Evolutionary conservation across 2,329 filamentous ascomycete genomes (phyloP).

Genomic region (Fusarium pilosicola): DNA sequence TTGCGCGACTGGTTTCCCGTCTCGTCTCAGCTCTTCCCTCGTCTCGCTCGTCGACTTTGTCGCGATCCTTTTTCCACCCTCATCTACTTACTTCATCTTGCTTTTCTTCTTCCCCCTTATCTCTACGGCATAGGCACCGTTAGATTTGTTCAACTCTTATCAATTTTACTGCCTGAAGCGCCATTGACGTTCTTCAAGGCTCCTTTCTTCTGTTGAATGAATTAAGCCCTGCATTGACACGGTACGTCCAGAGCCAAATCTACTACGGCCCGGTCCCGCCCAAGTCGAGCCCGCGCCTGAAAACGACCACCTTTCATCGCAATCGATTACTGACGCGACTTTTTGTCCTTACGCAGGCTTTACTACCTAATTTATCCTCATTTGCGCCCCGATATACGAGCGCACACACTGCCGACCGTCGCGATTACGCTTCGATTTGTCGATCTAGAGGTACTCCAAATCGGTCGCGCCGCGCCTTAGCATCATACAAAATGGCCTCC

Average conservation of each 20-base stretch:
- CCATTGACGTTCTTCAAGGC: constrained; percentile 24
- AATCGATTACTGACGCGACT: constrained; percentile 34
- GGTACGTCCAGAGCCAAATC: constrained; percentile 37
- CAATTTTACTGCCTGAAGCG: constrained; percentile 19
- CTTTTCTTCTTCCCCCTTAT: constrained; percentile 32
- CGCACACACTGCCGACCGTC: background rate
- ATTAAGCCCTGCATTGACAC: constrained; percentile 41
- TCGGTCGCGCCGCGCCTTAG: constrained; percentile 41
- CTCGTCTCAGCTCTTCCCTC: constrained; percentile 41
- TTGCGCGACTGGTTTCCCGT: constrained; percentile 45
- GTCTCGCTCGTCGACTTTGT: constrained; percentile 36
- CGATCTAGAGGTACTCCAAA: constrained; percentile 15
- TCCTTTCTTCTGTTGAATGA: constrained; percentile 27
- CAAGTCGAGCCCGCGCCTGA: constrained; percentile 24
- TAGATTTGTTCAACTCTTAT: constrained; percentile 14
- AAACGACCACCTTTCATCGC: constrained; percentile 8
- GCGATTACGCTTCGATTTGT: constrained; percentile 35
- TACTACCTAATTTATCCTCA: constrained; percentile 3
- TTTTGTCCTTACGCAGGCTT: constrained; percentile 13
- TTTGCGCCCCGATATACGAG: constrained; percentile 26
- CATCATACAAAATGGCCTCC: constrained; percentile 54
- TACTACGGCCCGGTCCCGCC: constrained; percentile 25
- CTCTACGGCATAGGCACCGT: constrained; percentile 29
- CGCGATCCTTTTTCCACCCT: constrained; percentile 43
- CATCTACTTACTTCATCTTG: constrained; percentile 33